Conservation (phyloP, 305 asterid species). For the Fraxinus xanthoxyloides region DNA sequence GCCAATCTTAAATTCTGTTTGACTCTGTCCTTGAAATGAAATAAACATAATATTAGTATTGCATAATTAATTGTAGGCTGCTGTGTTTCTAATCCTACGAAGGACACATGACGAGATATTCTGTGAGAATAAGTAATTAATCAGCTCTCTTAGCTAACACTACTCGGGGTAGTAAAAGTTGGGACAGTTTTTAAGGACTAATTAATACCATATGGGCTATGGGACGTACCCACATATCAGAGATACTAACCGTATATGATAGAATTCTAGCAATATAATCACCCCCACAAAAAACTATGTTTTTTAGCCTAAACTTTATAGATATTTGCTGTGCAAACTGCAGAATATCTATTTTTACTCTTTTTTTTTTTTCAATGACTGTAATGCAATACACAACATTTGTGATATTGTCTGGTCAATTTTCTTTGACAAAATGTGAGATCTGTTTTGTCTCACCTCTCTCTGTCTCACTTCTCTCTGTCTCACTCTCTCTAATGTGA, state of each 20-base stretch:
- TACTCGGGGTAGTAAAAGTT: neutral
- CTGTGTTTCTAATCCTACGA: neutral
- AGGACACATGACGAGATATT: neutral
- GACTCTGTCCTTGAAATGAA: neutral
- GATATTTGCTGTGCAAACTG: neutral
- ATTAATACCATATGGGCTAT: neutral
- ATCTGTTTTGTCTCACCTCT: neutral
- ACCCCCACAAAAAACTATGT: neutral
- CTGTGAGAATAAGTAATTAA: neutral
- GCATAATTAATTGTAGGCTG: neutral
- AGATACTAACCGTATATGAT: neutral
- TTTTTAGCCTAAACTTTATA: neutral
- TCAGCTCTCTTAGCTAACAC: neutral
- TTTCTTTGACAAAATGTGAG: neutral
- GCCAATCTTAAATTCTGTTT: neutral
- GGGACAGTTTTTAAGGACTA: neutral
- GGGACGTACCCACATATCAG: neutral
- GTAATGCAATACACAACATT: neutral
- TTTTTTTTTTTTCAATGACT: neutral
- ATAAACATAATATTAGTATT: neutral
- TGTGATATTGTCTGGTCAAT: neutral
- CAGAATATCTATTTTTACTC: neutral
- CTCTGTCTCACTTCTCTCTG: neutral
- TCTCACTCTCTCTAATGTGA: neutral
- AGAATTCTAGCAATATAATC: neutral